Percentiles rank a stretch among this genome's conserved stretches.
Conservation (phyloP, 2,329 filamentous ascomycete genomes). For the Chaetomiaceae sp. region DNA sequence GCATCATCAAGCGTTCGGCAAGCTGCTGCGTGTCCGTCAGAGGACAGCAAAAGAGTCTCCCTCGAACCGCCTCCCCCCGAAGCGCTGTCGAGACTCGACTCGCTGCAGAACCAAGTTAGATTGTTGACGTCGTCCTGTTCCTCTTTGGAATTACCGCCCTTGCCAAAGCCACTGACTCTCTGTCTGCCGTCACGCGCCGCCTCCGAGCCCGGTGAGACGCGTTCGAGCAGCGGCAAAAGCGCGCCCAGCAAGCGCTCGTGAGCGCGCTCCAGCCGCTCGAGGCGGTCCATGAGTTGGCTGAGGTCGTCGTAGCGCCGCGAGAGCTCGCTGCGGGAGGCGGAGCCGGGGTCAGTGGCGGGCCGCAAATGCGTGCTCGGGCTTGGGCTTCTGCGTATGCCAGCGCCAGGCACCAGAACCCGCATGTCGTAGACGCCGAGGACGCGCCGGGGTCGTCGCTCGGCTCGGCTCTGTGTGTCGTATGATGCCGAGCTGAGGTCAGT, state of each 20-base stretch:
- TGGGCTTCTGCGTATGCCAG: neutral
- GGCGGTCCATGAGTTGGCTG: constrained; percentile 32
- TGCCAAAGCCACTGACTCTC: neutral
- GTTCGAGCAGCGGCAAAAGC: constrained; percentile 40
- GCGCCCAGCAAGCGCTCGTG: constrained; percentile 39
- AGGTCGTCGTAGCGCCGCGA: constrained; percentile 35
- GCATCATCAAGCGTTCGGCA: neutral
- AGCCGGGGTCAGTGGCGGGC: neutral
- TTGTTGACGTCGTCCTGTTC: neutral
- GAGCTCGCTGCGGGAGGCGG: constrained; percentile 24
- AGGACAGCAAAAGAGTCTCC: neutral
- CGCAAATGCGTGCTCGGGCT: neutral
- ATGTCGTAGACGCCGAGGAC: constrained; percentile 8
- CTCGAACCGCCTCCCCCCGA: neutral
- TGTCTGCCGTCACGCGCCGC: neutral
- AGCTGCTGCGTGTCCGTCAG: neutral
- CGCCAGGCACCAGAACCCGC: neutral
- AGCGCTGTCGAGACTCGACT: neutral
- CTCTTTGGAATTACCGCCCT: neutral
- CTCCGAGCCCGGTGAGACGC: constrained; percentile 27
- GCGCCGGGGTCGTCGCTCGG: neutral
- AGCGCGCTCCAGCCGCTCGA: constrained; percentile 32
- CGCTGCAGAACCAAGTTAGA: neutral
- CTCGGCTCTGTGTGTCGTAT: neutral
- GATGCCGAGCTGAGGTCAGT: neutral